Conservation (phyloP, 306 rosid genomes). For the Dryas drummondii region DNA sequence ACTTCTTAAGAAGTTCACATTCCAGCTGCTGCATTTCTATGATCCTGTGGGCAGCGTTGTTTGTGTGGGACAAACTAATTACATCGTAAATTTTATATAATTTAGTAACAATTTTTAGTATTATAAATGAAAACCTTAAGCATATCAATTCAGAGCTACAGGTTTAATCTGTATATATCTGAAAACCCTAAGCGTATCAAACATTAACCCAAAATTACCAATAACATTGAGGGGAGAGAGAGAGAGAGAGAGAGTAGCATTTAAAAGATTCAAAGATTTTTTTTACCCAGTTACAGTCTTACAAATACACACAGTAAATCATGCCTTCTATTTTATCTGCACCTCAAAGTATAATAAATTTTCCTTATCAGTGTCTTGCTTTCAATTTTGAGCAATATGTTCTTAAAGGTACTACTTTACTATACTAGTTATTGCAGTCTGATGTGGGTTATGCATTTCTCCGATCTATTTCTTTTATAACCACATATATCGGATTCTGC, state of each 20-base stretch:
- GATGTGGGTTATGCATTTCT: not conserved
- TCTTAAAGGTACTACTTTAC: not conserved
- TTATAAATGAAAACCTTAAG: not conserved
- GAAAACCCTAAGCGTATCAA: not conserved
- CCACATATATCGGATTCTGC: constrained; percentile 11
- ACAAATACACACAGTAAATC: too few relatives aligned
- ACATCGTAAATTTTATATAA: not conserved
- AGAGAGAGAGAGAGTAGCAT: too few relatives aligned
- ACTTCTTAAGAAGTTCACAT: not conserved
- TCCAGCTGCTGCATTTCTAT: constrained; percentile 5
- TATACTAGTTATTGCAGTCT: not conserved
- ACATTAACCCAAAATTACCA: too few relatives aligned
- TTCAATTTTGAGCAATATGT: not conserved
- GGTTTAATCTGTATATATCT: not conserved
- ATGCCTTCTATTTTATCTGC: not conserved
- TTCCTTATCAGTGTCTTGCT: not conserved
- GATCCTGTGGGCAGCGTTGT: not conserved
- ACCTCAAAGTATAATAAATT: not conserved
- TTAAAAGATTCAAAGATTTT: too few relatives aligned
- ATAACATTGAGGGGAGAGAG: too few relatives aligned
- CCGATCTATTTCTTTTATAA: not conserved
- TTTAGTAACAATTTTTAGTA: not conserved
- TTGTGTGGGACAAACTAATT: constrained; percentile 1
- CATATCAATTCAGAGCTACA: not conserved
- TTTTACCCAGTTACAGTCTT: too few relatives aligned